Base-by-base conservation (phyloP, 2,329 filamentous ascomycete genomes). In the Exophiala oligosperma region DNA sequence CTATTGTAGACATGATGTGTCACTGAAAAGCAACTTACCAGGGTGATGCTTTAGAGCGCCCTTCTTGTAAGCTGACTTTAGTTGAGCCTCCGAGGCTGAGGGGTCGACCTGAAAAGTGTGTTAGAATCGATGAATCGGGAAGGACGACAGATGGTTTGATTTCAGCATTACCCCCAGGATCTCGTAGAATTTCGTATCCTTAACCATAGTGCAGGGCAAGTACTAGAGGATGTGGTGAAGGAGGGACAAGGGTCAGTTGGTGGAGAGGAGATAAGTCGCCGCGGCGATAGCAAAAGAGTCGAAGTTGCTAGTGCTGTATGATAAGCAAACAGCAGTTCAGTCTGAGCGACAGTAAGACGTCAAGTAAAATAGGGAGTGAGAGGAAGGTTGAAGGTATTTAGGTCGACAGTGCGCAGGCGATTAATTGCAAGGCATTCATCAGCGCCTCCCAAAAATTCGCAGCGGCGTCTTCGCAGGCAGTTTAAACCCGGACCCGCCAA, bases 21-120 rank as follows among this genome's bases (percentile, higher is more conserved):
- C 38, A 9, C 23, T 21, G 9, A 8, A 46, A 9, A 14, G 11
- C 59, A 37, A 96, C 68, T 87, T 92, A 93, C 89, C 89, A 67
- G 90, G 90, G 69, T 99, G 94, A 67, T 92, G 84, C 73, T 86
- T 92, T 59, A 99, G 80, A 2, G 94, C 94, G 51, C 89, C 85
- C 72, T 95, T 96, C 70, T 91, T 89, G 78, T 99, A 99, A 17
- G 93, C 91, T 71, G 92, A 92, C 81, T 94, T 97, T 66, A 99
- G 80, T 77, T 97, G 89, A 67, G 87, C 80, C 69, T 97, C 93
- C 59, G 88, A 88, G 66, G 90, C 55, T 69, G 84, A 86, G 65
- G 91, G 88, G 68, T 89, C 65, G 67, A 95, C 90, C 91, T 95
- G 66, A 28, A 43, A 47, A 56, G 59, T 66, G 56, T 32, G 69